A percentile compares a stretch with the other conserved stretches of the same genome.
Conservation (phyloP, 1,284 basidiomycete species). For the Puccinia sorghi region DNA sequence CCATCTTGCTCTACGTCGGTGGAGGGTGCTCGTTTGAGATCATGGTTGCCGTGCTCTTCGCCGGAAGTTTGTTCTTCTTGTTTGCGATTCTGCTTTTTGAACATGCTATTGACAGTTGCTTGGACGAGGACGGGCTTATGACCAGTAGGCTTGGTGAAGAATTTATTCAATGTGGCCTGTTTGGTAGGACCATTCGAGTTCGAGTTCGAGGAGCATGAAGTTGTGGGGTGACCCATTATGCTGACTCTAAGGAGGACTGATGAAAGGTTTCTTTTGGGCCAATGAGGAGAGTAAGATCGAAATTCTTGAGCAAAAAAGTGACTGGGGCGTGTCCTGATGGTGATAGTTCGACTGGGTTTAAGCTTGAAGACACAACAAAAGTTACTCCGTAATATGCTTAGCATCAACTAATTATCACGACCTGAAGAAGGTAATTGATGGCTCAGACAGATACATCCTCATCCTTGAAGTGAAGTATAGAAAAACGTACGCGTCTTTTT, state of each 20-base stretch:
- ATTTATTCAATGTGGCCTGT: constrained; percentile 26
- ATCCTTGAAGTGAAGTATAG: too few species aligned
- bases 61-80: background rate
- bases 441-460: too few species aligned
- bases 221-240: background rate
- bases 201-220: background rate
- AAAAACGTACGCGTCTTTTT: too few species aligned
- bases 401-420: background rate
- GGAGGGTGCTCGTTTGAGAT: constrained; percentile 12
- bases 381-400: background rate
- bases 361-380: background rate
- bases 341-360: background rate
- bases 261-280: too few species aligned
- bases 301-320: background rate
- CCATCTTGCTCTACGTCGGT: background rate
- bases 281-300: background rate
- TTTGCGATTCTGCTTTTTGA: constrained; percentile 26
- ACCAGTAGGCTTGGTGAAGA: constrained; percentile 20
- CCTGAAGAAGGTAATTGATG: too few species aligned
- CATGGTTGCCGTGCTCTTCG: background rate
- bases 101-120: constrained; percentile 20
- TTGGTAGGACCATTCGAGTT: constrained; percentile 18
- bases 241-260: background rate
- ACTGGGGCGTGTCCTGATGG: background rate
- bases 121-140: constrained; percentile 30